These are phyloP conservation scores for Tephrocybe rancida DNA, from an alignment of 768 basidiomycete genomes.

Conservation along the genomic window DNA sequence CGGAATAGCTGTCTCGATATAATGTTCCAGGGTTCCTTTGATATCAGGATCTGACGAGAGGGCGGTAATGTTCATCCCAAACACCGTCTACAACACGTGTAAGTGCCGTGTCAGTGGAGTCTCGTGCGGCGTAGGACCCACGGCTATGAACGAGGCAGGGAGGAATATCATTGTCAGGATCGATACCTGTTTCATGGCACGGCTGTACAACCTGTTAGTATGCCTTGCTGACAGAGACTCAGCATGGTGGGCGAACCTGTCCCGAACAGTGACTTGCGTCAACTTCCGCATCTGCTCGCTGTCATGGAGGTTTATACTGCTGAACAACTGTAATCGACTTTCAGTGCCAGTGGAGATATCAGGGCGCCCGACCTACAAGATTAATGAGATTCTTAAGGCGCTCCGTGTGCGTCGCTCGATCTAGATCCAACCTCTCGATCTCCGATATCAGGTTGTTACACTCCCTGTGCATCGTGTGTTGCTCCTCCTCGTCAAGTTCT, in stretches of 20 bases:
- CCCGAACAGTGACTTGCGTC: slow-evolving; percentile 47
- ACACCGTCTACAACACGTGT: slow-evolving; percentile 20
- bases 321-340: slow-evolving; percentile 45
- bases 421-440: slow-evolving; percentile 43
- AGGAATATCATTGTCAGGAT: slow-evolving; percentile 52
- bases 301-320: slow-evolving; percentile 57
- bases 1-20: slow-evolving; percentile 38
- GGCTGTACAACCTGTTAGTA: slow-evolving; percentile 9
- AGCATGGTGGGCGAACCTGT: slow-evolving; percentile 33
- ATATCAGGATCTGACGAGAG: slow-evolving; percentile 26
- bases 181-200: slow-evolving; percentile 40
- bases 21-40: slow-evolving; percentile 36
- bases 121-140: slow-evolving; percentile 11
- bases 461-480: slow-evolving; percentile 34
- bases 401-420: slow-evolving; percentile 34
- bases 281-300: slow-evolving; percentile 52
- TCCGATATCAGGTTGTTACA: slow-evolving; percentile 41
- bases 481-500: background rate
- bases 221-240: background rate
- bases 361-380: slow-evolving; percentile 29
- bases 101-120: background rate
- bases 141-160: slow-evolving; percentile 42
- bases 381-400: slow-evolving; percentile 47
- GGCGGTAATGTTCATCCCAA: slow-evolving; percentile 42
- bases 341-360: background rate